Conservation (phyloP, 192 early-diverging fungal species). For the Coemansia sp. region DNA sequence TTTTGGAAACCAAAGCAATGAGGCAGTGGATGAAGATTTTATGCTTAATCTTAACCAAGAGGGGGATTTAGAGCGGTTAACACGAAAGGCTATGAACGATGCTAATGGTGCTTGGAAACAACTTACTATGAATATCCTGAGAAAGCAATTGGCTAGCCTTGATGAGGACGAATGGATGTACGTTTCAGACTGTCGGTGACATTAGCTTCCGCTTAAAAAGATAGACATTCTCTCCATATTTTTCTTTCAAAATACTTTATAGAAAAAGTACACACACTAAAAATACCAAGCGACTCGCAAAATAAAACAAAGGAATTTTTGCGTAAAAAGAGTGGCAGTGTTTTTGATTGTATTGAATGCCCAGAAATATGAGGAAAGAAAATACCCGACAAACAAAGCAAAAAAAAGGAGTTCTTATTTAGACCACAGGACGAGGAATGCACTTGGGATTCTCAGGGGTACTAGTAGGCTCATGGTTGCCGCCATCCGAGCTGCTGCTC, state of each 20-base stretch:
- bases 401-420: slow-evolving; percentile 1
- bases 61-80: slow-evolving; percentile 36
- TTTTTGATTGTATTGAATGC: background rate
- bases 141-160: slow-evolving; percentile 27
- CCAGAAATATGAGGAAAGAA: background rate
- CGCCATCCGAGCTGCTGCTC: background rate
- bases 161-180: slow-evolving; percentile 45
- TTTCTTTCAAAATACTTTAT: slow-evolving; percentile 2
- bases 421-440: slow-evolving; percentile 18
- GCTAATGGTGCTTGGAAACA: slow-evolving; percentile 18
- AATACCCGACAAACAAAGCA: background rate
- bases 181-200: too few relatives aligned
- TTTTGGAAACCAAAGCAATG: slow-evolving; percentile 1
- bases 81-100: slow-evolving; percentile 31
- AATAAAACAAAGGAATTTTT: background rate
- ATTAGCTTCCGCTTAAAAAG: too few relatives aligned
- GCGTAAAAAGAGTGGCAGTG: background rate
- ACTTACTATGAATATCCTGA: slow-evolving; percentile 22
- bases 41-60: slow-evolving; percentile 43
- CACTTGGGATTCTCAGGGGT: slow-evolving; percentile 16
- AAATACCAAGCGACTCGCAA: background rate
- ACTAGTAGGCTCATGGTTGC: background rate
- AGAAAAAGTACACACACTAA: background rate
- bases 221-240: background rate
- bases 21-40: slow-evolving; percentile 33